These are phyloP conservation scores for Pythium phragmiticola DNA, from an alignment of 352 stramenopile genomes.

Conservation along the genomic window DNA sequence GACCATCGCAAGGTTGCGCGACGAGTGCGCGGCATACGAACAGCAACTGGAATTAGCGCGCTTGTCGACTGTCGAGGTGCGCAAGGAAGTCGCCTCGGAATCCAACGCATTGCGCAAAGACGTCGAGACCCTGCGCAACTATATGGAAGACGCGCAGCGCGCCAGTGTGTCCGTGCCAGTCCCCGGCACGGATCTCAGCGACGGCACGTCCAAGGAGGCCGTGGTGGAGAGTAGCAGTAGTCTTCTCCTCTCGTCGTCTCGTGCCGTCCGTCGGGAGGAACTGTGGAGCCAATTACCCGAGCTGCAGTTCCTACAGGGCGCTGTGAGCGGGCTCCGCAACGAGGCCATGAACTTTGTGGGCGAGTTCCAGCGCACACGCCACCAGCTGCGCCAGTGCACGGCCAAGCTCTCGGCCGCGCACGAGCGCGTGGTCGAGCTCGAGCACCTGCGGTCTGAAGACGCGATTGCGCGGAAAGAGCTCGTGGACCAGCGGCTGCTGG, in stretches of 20 bases:
- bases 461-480: conserved; percentile 39
- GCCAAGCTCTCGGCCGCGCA: conserved; percentile 34
- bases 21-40: conserved; percentile 35
- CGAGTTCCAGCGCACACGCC: conserved; percentile 42
- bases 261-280: conserved; percentile 16
- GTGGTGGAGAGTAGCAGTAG: neutral
- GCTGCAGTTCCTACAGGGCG: conserved; percentile 51
- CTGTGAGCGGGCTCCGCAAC: conserved; percentile 43
- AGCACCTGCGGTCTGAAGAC: conserved; percentile 42
- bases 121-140: conserved; percentile 45
- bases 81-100: conserved; percentile 32
- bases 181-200: too few relatives aligned
- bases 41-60: conserved; percentile 30
- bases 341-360: conserved; percentile 50
- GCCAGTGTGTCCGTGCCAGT: neutral
- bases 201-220: too few relatives aligned
- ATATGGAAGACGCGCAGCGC: conserved; percentile 39
- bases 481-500: conserved; percentile 38
- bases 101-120: conserved; percentile 36
- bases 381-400: conserved; percentile 35
- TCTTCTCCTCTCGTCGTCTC: neutral
- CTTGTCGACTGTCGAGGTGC: conserved; percentile 21
- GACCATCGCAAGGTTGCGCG: conserved; percentile 37
- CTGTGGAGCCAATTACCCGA: conserved; percentile 33
- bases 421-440: conserved; percentile 37